Evolutionary conservation across 495 filamentous ascomycete genomes (phyloP).

Genomic region (Saxophila tyrrhenica): DNA sequence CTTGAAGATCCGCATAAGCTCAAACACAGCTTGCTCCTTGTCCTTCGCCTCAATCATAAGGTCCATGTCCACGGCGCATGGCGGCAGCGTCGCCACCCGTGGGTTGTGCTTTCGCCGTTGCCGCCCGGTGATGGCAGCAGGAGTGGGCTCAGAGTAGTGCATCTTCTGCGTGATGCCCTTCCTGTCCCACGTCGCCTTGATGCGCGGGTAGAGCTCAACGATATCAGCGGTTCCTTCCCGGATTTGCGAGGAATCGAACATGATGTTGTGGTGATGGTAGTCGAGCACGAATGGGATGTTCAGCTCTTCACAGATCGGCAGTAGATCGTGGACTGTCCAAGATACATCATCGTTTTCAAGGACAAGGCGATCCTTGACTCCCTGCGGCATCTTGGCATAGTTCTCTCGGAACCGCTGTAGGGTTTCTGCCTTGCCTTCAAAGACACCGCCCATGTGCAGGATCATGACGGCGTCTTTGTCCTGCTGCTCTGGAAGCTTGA

Average conservation of each 20-base stretch:
- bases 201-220: slow-evolving; percentile 55
- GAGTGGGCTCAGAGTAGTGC: slow-evolving; percentile 81
- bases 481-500: slow-evolving; percentile 67
- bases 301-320: slow-evolving; percentile 85
- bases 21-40: slow-evolving; percentile 94
- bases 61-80: slow-evolving; percentile 72
- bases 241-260: slow-evolving; percentile 59
- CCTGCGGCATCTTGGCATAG: slow-evolving; percentile 51
- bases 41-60: slow-evolving; percentile 98
- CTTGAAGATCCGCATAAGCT: slow-evolving; percentile 78
- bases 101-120: slow-evolving; percentile 77
- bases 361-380: slow-evolving; percentile 70
- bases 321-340: slow-evolving; percentile 82
- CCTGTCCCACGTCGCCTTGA: slow-evolving; percentile 71
- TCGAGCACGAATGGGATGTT: slow-evolving; percentile 89
- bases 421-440: slow-evolving; percentile 76
- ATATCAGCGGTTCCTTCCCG: slow-evolving; percentile 85
- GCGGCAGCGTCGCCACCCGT: slow-evolving; percentile 65
- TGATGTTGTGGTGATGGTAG: slow-evolving; percentile 92
- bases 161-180: slow-evolving; percentile 90
- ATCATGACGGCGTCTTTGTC: slow-evolving; percentile 90
- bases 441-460: slow-evolving; percentile 85
- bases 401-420: slow-evolving; percentile 72
- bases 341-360: slow-evolving; percentile 90
- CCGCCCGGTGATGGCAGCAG: slow-evolving; percentile 59